A percentile compares a stretch with the other conserved stretches of the same genome.
phyloP scores from a whole-genome alignment of 805 yeast species.

The Brettanomyces naardenensis region DNA sequence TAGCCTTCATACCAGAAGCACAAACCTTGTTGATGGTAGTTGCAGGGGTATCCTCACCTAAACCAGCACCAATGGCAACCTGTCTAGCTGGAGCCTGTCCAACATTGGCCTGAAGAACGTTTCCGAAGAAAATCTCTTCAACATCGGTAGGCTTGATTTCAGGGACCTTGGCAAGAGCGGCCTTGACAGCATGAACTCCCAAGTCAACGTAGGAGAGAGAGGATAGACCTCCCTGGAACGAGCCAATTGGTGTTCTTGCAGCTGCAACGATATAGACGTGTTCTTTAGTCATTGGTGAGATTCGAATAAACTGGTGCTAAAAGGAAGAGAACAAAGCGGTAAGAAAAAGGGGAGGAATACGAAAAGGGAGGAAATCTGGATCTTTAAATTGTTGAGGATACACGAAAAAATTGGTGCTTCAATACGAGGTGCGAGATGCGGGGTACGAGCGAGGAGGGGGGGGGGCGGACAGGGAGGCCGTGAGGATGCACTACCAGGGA shows the following conservation, averaged over 20 bases:
- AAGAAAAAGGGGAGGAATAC: background rate
- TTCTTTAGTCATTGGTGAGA: slow-evolving; percentile 21
- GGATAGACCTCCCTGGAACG: slow-evolving; percentile 79
- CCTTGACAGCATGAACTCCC: slow-evolving; percentile 87
- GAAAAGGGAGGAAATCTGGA: background rate
- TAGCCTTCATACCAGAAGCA: slow-evolving; percentile 91
- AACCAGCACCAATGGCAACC: slow-evolving; percentile 87
- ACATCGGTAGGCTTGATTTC: slow-evolving; percentile 68
- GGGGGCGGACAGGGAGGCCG: too few species aligned
- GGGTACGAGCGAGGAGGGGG: too few species aligned
- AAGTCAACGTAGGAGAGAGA: slow-evolving; percentile 75
- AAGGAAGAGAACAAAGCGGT: background rate
- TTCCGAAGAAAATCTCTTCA: slow-evolving; percentile 89
- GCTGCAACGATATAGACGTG: slow-evolving; percentile 82
- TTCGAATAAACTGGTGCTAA: background rate
- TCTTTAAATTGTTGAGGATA: too few species aligned
- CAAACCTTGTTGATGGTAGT: slow-evolving; percentile 94
- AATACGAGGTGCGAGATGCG: too few species aligned
- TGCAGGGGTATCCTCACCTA: slow-evolving; percentile 72
- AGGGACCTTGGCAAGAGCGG: slow-evolving; percentile 80
- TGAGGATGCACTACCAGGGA: too few species aligned
- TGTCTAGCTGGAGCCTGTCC: slow-evolving; percentile 99
- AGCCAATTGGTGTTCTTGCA: slow-evolving; percentile 94
- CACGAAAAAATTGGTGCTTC: too few species aligned
- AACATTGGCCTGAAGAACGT: slow-evolving; percentile 84